Conservation (phyloP, 2,329 filamentous ascomycete genomes). For the Cordyceps pruinosa region DNA sequence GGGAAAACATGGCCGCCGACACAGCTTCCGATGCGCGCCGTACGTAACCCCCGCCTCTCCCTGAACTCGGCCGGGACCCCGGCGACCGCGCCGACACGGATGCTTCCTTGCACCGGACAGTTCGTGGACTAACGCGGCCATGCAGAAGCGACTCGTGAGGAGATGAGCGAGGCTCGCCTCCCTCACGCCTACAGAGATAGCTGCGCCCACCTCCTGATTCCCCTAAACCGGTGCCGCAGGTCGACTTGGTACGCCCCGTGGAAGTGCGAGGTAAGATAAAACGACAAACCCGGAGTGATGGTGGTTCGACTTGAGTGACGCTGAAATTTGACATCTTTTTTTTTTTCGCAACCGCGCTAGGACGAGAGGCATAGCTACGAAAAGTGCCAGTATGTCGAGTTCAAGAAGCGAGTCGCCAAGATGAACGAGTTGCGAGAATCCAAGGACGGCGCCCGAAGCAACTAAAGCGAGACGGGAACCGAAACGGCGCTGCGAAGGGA, state of each 20-base stretch:
- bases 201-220: conserved; percentile 91
- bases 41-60: conserved; percentile 23
- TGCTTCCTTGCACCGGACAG: conserved; percentile 2
- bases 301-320: neutral
- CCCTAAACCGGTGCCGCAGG: conserved; percentile 88
- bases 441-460: conserved; percentile 79
- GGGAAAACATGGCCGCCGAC: conserved; percentile 30
- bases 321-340: neutral
- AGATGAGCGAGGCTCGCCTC: conserved; percentile 86
- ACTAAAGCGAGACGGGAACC: conserved; percentile 42
- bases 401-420: conserved; percentile 96
- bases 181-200: conserved; percentile 90
- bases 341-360: conserved; percentile 38
- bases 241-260: conserved; percentile 92
- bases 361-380: conserved; percentile 96
- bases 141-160: conserved; percentile 72
- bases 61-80: neutral
- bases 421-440: conserved; percentile 92
- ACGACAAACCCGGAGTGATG: neutral
- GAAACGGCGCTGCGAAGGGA: neutral
- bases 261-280: conserved; percentile 81
- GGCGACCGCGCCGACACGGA: conserved; percentile 16
- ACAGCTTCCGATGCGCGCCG: conserved; percentile 31
- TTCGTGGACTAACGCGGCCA: neutral
- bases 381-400: conserved; percentile 98